These are phyloP conservation scores for Pleoardoris graminearum DNA, from an alignment of 2,329 filamentous ascomycete species.

Conservation along the genomic window DNA sequence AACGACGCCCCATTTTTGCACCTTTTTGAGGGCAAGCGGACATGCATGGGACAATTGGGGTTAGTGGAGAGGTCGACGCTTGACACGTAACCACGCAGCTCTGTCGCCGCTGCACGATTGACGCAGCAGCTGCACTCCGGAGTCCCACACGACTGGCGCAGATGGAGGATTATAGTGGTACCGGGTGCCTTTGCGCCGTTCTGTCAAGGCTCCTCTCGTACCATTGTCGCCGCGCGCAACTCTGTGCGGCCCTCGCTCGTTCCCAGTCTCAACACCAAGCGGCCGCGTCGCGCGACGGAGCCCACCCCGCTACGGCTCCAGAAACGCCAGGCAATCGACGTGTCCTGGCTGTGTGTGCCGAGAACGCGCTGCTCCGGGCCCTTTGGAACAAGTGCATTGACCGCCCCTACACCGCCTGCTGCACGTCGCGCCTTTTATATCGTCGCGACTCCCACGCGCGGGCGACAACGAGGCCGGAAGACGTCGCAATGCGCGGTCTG, in stretches of 20 bases:
- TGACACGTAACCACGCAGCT: conserved; percentile 42
- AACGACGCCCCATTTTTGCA: conserved; percentile 34
- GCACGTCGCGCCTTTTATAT: conserved; percentile 39
- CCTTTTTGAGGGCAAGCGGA: conserved; percentile 29
- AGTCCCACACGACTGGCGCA: conserved; percentile 38
- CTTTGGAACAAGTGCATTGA: conserved; percentile 39
- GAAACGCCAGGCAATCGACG: conserved; percentile 17
- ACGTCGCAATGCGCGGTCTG: conserved; percentile 46
- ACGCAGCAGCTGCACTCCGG: conserved; percentile 46
- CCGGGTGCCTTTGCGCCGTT: conserved; percentile 30
- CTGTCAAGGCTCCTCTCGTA: conserved; percentile 26
- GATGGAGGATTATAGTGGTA: conserved; percentile 39
- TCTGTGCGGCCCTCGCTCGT: conserved; percentile 26
- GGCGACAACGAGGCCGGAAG: conserved; percentile 33
- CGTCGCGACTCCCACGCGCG: conserved; percentile 37
- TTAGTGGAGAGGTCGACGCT: conserved; percentile 41
- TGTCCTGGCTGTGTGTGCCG: conserved; percentile 21
- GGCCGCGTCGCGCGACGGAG: conserved; percentile 20
- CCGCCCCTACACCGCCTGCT: conserved; percentile 45
- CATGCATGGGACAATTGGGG: conserved; percentile 36
- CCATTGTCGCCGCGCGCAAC: conserved; percentile 22
- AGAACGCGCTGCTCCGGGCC: conserved; percentile 32
- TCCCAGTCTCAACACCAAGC: conserved; percentile 16
- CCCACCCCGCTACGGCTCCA: conserved; percentile 13
- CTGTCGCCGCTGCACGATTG: conserved; percentile 44